Conservation (phyloP, 2,329 filamentous ascomycete species). For the Samsoniella hepiali region DNA sequence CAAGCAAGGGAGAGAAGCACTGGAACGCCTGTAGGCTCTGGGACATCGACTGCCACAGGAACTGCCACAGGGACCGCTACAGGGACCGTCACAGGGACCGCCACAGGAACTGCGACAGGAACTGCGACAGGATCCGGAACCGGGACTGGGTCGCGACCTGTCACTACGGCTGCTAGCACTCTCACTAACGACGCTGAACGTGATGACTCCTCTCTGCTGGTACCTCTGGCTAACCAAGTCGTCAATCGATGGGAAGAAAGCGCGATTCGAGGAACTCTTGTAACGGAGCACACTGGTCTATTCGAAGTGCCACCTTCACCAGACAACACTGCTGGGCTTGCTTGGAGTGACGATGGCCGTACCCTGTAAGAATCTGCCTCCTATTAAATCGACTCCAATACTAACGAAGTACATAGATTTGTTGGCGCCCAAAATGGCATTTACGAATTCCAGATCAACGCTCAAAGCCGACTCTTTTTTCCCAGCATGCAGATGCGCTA, state of each 20-base stretch:
- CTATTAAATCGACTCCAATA: slow-evolving; percentile 1
- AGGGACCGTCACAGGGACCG: not conserved
- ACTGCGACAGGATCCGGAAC: not conserved
- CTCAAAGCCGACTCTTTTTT: slow-evolving; percentile 57
- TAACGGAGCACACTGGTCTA: slow-evolving; percentile 36
- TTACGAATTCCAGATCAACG: slow-evolving; percentile 68
- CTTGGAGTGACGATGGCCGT: slow-evolving; percentile 60
- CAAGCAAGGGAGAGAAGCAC: slow-evolving; percentile 31
- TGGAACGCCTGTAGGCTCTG: slow-evolving; percentile 12
- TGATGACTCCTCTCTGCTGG: slow-evolving; percentile 36
- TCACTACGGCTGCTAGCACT: not conserved
- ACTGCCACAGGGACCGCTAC: not conserved
- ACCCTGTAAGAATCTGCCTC: slow-evolving; percentile 48
- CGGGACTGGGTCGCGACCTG: not conserved
- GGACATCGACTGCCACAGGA: not conserved
- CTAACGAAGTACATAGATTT: slow-evolving; percentile 44
- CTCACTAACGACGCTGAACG: slow-evolving; percentile 29
- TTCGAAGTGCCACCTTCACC: slow-evolving; percentile 45
- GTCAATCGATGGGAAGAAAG: slow-evolving; percentile 39
- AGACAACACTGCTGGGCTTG: slow-evolving; percentile 59
- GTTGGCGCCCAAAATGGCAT: slow-evolving; percentile 69
- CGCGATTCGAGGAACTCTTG: slow-evolving; percentile 31
- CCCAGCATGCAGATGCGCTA: slow-evolving; percentile 54
- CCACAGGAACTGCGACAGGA: not conserved
- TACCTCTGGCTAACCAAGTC: slow-evolving; percentile 38